Conservation (phyloP, 495 filamentous ascomycete species). For the Penicillium argentinense region DNA sequence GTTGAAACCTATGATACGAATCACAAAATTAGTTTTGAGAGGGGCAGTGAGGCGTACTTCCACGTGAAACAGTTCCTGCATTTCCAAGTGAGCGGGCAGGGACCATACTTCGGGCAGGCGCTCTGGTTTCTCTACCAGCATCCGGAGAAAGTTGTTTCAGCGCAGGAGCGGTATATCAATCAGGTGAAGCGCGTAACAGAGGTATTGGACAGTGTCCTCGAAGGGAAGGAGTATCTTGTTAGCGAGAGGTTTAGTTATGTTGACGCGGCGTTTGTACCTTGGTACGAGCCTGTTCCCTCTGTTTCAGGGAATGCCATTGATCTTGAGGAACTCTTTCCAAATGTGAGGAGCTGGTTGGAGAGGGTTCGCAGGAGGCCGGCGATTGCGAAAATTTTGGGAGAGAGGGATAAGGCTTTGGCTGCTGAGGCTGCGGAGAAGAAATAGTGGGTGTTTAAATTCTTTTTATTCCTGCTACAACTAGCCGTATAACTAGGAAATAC, state of each 20-base stretch:
- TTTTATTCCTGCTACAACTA: too few relatives aligned
- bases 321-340: too few relatives aligned
- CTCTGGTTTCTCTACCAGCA: conserved; percentile 51
- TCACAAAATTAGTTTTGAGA: conserved; percentile 50
- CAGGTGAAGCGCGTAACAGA: conserved; percentile 56
- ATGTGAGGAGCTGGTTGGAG: too few relatives aligned
- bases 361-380: too few relatives aligned
- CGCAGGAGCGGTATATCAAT: conserved; percentile 52
- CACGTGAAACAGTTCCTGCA: conserved; percentile 49
- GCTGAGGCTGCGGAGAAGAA: too few relatives aligned
- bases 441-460: too few relatives aligned
- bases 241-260: conserved; percentile 49
- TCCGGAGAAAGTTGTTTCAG: conserved; percentile 51
- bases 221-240: conserved; percentile 50
- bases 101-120: conserved; percentile 58
- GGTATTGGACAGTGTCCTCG: conserved; percentile 52
- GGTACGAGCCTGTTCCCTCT: too few relatives aligned
- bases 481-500: too few relatives aligned
- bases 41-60: conserved; percentile 40
- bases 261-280: conserved; percentile 52
- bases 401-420: too few relatives aligned
- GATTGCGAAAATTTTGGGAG: too few relatives aligned
- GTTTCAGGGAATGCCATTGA: too few relatives aligned
- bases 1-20: conserved; percentile 59
- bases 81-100: conserved; percentile 46